A percentile compares a stretch with the other conserved stretches of the same genome.
Evolutionary conservation across 768 basidiomycete species (phyloP).

Genomic region (Trametes punicea): DNA sequence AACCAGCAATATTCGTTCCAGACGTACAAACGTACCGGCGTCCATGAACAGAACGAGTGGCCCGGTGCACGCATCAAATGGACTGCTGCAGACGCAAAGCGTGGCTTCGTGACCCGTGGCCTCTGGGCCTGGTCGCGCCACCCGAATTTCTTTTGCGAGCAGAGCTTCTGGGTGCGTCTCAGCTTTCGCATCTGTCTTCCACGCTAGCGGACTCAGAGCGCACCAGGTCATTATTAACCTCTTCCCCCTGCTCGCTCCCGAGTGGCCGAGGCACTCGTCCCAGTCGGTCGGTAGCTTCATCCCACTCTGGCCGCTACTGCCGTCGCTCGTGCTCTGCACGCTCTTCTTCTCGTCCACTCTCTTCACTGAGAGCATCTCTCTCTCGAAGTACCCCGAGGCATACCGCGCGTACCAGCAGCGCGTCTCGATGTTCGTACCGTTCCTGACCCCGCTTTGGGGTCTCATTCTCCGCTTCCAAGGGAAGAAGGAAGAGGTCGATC

Average conservation of each 20-base stretch:
- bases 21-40: constrained; percentile 62
- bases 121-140: constrained; percentile 87
- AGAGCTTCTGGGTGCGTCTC: constrained; percentile 74
- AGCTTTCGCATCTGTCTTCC: neutral
- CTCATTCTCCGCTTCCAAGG: constrained; percentile 37
- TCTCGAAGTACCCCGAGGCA: constrained; percentile 63
- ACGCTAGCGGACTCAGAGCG: neutral
- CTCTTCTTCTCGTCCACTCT: constrained; percentile 77
- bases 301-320: constrained; percentile 41
- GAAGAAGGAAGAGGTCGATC: constrained; percentile 36
- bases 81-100: constrained; percentile 61
- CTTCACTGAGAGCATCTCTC: constrained; percentile 80
- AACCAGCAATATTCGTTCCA: constrained; percentile 90
- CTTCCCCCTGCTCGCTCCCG: constrained; percentile 55
- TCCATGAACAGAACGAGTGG: constrained; percentile 52
- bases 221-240: constrained; percentile 65
- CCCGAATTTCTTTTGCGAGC: constrained; percentile 92
- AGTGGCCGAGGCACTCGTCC: constrained; percentile 26
- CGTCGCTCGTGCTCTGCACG: constrained; percentile 57
- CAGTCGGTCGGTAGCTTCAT: constrained; percentile 24
- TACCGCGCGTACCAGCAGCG: constrained; percentile 74
- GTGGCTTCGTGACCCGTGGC: constrained; percentile 84
- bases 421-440: constrained; percentile 76
- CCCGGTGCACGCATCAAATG: constrained; percentile 61
- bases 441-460: constrained; percentile 45